Evolutionary conservation across 1,139 yeast species (phyloP), one percentile per base, ranked within the genome.

Genomic region (Ogataea hybrid): DNA sequence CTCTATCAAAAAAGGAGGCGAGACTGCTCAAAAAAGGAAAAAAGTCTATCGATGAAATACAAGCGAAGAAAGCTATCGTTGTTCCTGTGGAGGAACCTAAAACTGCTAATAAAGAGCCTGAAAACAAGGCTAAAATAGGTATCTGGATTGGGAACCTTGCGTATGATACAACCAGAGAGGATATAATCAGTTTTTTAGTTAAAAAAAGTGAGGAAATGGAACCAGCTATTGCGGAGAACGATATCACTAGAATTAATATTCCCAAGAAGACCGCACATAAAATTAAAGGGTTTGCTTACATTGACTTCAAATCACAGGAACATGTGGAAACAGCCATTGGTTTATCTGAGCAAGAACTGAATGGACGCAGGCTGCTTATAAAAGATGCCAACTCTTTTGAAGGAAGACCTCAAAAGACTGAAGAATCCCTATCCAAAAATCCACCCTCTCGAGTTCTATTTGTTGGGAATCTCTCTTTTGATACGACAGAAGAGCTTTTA

Each of bases 131-230:
- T 21, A 61, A 53, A 73, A 71, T 69, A 56, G 95, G 95, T 35
- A 94, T 89, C 20, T 92, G 98, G 98, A 77, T 92, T 35, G 98
- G 98, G 36, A 94, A 92, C 61, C 65, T 94, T 52, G 75, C 96
- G 0, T 94, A 84, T 56, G 94, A 86, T 42, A 88, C 97, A 6
- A 73, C 82, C 1, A 80, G 76, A 54, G 94, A 85, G 30, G 95
- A 89, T 49, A 61, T 92, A 18, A 68, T 70, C 10, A 71, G 82
- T 43, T 89, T 84, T 50, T 66, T 92, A 8, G 67, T 73, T 3
- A 73, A 77, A 9, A 85, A 83, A 12, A 28, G 31, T 21, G 16
- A 18, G 18, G 38, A 33, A 8, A 15, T 21, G 8, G 42, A 39
- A 7, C 76, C 54, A 40, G 63, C 63, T 43, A 65, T 78, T 8